These are phyloP conservation scores for Zygosaccharomyces kombuchaensis DNA, from an alignment of 805 yeast species.

Conservation along the genomic window DNA sequence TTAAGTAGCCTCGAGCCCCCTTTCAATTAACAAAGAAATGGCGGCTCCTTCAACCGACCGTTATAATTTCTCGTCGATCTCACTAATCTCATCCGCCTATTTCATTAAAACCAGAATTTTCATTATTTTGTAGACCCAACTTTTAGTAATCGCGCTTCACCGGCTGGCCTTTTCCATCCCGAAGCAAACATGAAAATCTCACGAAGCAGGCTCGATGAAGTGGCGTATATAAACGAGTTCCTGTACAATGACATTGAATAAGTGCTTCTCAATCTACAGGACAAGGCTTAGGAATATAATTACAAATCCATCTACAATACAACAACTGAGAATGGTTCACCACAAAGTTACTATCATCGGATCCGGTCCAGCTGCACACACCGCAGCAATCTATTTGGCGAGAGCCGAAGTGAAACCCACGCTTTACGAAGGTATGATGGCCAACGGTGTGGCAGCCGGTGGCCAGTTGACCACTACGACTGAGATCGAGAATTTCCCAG, in stretches of 20 bases:
- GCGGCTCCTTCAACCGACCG: too few relatives aligned
- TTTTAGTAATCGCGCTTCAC: constrained; percentile 4
- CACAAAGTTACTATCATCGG: constrained; percentile 86
- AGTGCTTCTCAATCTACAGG: neutral
- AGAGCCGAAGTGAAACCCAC: constrained; percentile 95
- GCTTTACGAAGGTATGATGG: constrained; percentile 89
- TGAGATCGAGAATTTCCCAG: constrained; percentile 98
- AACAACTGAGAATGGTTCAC: constrained; percentile 59
- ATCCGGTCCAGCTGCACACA: constrained; percentile 99
- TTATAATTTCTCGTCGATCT: neutral
- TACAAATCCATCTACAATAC: neutral
- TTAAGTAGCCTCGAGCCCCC: too few relatives aligned
- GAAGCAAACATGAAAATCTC: constrained; percentile 6
- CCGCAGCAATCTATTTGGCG: constrained; percentile 95
- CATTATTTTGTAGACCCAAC: neutral
- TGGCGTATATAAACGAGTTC: constrained; percentile 1
- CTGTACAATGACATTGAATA: neutral
- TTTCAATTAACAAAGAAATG: too few relatives aligned
- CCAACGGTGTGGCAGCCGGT: constrained; percentile 98
- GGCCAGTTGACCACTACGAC: constrained; percentile 99
- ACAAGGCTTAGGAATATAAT: neutral
- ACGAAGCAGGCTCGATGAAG: constrained; percentile 4
- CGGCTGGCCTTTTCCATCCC: constrained; percentile 2
- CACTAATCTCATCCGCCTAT: neutral
- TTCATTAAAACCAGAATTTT: neutral